A percentile compares a stretch with the other conserved stretches of the same genome.
Conservation (phyloP, 2,329 filamentous ascomycete species). For the Sclerotinia nivalis region DNA sequence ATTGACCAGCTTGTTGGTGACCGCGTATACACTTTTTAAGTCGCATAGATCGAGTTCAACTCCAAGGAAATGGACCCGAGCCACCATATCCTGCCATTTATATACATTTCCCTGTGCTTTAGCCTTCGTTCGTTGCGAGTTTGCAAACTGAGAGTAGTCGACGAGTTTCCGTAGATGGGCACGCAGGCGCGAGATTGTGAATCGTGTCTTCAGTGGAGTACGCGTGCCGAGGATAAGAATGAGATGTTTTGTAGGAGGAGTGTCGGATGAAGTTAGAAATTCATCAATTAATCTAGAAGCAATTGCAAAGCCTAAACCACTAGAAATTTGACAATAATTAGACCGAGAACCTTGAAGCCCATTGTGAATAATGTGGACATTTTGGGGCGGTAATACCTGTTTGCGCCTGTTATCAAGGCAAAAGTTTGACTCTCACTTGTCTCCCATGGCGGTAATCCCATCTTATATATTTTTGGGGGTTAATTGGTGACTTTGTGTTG, state of each 20-base stretch:
- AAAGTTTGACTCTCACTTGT: slow-evolving; percentile 51
- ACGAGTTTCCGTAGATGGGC: slow-evolving; percentile 56
- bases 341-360: not conserved
- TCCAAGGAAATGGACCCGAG: slow-evolving; percentile 59
- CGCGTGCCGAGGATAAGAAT: slow-evolving; percentile 84
- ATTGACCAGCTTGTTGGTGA: slow-evolving; percentile 39
- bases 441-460: slow-evolving; percentile 42
- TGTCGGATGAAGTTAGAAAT: slow-evolving; percentile 70
- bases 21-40: slow-evolving; percentile 49
- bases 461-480: slow-evolving; percentile 25
- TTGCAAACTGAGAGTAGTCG: slow-evolving; percentile 51
- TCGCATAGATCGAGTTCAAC: slow-evolving; percentile 62
- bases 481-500: not conserved
- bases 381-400: slow-evolving; percentile 62
- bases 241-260: slow-evolving; percentile 66
- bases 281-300: slow-evolving; percentile 86
- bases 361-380: not conserved
- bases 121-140: slow-evolving; percentile 47
- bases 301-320: slow-evolving; percentile 83
- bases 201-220: slow-evolving; percentile 68
- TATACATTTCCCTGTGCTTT: slow-evolving; percentile 57
- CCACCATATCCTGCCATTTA: slow-evolving; percentile 47
- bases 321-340: slow-evolving; percentile 47
- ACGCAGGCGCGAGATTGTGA: slow-evolving; percentile 67
- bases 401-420: slow-evolving; percentile 80